Conservation (phyloP, 2,329 filamentous ascomycete genomes). For the Cercospora sojina region DNA sequence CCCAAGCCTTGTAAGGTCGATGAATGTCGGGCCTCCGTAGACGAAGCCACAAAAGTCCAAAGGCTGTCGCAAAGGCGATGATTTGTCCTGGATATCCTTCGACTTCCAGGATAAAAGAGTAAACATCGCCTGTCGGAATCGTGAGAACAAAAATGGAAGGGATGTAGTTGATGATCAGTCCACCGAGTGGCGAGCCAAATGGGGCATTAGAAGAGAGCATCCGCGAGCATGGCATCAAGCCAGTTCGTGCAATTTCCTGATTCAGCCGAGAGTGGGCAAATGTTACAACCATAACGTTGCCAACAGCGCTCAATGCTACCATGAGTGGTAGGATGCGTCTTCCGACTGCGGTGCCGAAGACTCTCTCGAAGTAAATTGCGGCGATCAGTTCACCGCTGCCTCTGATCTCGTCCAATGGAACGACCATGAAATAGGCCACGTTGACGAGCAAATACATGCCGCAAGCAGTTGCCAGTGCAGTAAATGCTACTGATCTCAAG, state of each 20-base stretch:
- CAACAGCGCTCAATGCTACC: conserved; percentile 65
- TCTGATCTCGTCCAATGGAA: conserved; percentile 66
- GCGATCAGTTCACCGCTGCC: conserved; percentile 66
- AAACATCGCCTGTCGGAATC: conserved; percentile 63
- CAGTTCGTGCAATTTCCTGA: conserved; percentile 70
- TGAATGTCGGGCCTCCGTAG: conserved; percentile 58
- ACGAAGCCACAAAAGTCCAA: conserved; percentile 62
- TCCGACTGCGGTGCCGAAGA: conserved; percentile 61
- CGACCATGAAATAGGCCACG: conserved; percentile 62
- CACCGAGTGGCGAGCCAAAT: conserved; percentile 66
- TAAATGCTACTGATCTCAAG: conserved; percentile 47
- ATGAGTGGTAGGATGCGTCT: conserved; percentile 60
- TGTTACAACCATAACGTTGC: conserved; percentile 71
- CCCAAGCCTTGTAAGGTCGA: conserved; percentile 66
- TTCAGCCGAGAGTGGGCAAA: conserved; percentile 67
- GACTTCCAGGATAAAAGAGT: conserved; percentile 71
- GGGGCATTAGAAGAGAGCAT: conserved; percentile 64
- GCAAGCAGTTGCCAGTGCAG: conserved; percentile 62
- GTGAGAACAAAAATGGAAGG: conserved; percentile 66
- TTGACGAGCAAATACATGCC: conserved; percentile 67
- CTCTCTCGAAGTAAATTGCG: conserved; percentile 63
- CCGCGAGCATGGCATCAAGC: conserved; percentile 64
- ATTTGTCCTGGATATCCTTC: conserved; percentile 67
- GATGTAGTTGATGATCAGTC: conserved; percentile 66
- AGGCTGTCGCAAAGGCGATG: conserved; percentile 56